Percentiles rank a stretch among this genome's conserved stretches.
Conservation (phyloP, 306 rosid species). For the Vicia faba region DNA sequence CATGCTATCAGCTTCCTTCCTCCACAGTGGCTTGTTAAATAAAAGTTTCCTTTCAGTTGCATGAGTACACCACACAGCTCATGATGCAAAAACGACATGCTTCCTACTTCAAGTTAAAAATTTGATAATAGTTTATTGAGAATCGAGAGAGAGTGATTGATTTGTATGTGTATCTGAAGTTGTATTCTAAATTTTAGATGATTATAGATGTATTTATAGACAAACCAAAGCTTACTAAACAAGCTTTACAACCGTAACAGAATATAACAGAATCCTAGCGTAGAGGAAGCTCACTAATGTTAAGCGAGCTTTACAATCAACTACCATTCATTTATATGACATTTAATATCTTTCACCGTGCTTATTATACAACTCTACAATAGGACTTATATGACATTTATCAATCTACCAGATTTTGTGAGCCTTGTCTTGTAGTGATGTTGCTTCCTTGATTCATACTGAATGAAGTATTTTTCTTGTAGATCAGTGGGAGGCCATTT, state of each 20-base stretch:
- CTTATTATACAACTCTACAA: constrained; percentile 18
- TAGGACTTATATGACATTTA: constrained; percentile 11
- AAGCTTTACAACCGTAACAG: not conserved
- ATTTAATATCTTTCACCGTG: not conserved
- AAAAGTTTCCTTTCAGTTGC: not conserved
- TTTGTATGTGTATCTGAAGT: constrained; percentile 3
- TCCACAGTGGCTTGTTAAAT: not conserved
- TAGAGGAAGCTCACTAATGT: not conserved
- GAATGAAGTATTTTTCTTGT: constrained; percentile 42
- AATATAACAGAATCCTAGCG: not conserved
- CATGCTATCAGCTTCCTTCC: not conserved
- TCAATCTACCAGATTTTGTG: constrained; percentile 12
- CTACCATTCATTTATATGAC: not conserved
- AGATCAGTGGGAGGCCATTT: constrained; percentile 75
- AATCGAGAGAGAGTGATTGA: not conserved
- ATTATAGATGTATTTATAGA: not conserved
- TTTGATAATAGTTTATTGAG: not conserved
- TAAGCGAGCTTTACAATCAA: not conserved
- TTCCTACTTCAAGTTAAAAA: not conserved
- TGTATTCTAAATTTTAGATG: not conserved
- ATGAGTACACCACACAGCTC: not conserved
- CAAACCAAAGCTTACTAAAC: not conserved
- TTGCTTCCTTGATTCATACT: constrained; percentile 28
- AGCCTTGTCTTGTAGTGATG: constrained; percentile 16
- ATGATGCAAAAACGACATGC: not conserved